These are phyloP conservation scores for Pichia paraexigua DNA, from an alignment of 805 yeast genomes.

Conservation along the genomic window DNA sequence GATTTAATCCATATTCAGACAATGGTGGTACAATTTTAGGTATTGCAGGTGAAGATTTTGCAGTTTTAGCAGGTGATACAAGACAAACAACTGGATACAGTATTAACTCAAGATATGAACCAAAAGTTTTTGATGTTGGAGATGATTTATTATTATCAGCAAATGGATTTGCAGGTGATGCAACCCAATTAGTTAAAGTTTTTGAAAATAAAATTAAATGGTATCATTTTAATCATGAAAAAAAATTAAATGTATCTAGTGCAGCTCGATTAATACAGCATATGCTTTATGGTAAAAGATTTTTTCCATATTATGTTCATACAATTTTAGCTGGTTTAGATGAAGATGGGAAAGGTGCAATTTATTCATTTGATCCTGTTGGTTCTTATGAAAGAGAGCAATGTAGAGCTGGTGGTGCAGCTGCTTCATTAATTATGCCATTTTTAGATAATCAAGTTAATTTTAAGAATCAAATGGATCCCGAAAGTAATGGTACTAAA, in stretches of 20 bases:
- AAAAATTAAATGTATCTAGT: constrained; percentile 55
- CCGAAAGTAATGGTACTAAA: constrained; percentile 60
- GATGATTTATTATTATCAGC: constrained; percentile 84
- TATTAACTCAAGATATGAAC: constrained; percentile 87
- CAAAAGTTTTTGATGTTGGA: constrained; percentile 83
- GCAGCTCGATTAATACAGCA: constrained; percentile 92
- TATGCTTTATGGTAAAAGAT: constrained; percentile 81
- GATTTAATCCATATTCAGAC: constrained; percentile 88
- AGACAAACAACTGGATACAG: constrained; percentile 91
- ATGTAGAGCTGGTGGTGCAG: constrained; percentile 97
- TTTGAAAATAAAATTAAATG: constrained; percentile 68
- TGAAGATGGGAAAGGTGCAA: constrained; percentile 86
- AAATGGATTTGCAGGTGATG: constrained; percentile 96
- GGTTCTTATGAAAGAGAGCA: constrained; percentile 97
- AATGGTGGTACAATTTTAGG: constrained; percentile 97
- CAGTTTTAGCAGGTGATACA: constrained; percentile 97
- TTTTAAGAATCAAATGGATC: constrained; percentile 86
- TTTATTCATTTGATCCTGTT: constrained; percentile 94
- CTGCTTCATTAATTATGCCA: constrained; percentile 93
- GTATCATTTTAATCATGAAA: constrained; percentile 88
- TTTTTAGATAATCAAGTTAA: constrained; percentile 96
- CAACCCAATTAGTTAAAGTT: constrained; percentile 70
- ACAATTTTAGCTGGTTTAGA: constrained; percentile 93
- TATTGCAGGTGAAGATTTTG: constrained; percentile 96
- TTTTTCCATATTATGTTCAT: constrained; percentile 95